phyloP scores from a whole-genome alignment of 2,329 filamentous ascomycete genomes.

The Plenodomus lindquistii region DNA sequence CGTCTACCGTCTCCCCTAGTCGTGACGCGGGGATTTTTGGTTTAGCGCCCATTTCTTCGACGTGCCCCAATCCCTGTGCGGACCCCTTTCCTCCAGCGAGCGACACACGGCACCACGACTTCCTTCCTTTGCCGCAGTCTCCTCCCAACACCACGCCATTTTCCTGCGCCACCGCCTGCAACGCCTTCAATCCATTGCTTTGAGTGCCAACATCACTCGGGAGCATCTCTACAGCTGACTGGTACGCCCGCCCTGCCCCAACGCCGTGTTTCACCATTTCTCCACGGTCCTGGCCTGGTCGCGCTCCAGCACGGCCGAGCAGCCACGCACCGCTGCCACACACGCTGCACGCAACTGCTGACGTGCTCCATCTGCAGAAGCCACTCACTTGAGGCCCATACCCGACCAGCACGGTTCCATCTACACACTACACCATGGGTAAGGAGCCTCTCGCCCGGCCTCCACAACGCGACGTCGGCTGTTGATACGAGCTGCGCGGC shows the following conservation, averaged over 20 bases:
- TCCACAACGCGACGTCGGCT: conserved; percentile 17
- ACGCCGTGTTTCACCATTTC: conserved; percentile 37
- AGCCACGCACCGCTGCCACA: conserved; percentile 20
- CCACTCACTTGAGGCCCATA: conserved; percentile 37
- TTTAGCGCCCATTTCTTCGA: conserved; percentile 39
- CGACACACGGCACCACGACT: conserved; percentile 39
- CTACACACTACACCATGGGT: conserved; percentile 44
- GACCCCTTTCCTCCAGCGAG: conserved; percentile 44
- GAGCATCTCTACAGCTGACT: conserved; percentile 42
- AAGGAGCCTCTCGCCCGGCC: conserved; percentile 28
- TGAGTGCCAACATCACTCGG: conserved; percentile 40
- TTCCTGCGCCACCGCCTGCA: conserved; percentile 29
- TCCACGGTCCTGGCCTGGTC: conserved; percentile 38
- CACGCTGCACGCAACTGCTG: conserved; percentile 22
- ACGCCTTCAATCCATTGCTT: conserved; percentile 31
- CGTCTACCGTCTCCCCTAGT: not conserved
- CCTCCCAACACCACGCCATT: conserved; percentile 31
- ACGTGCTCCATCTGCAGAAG: conserved; percentile 32
- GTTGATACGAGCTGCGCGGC: conserved; percentile 10
- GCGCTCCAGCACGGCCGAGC: conserved; percentile 38
- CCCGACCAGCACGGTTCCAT: conserved; percentile 34
- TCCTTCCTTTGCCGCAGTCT: conserved; percentile 40
- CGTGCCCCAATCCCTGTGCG: conserved; percentile 40
- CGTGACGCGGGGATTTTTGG: conserved; percentile 34
- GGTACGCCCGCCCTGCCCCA: conserved; percentile 36